phyloP scores from a whole-genome alignment of 306 rosid species.

The Citrullus amarus region DNA sequence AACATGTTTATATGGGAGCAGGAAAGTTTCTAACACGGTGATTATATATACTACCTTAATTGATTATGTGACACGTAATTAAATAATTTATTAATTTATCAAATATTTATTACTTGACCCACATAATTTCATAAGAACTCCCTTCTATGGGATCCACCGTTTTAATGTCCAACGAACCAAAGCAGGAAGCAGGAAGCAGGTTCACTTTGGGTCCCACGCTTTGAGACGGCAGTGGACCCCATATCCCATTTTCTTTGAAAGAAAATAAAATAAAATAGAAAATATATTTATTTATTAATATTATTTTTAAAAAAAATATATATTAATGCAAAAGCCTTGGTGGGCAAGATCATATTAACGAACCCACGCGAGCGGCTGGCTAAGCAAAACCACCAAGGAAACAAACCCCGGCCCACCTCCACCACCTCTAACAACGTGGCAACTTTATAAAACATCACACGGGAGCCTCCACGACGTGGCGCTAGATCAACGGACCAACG shows the following conservation, averaged over 20 bases:
- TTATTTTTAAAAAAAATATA: not conserved
- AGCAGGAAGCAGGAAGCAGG: not conserved
- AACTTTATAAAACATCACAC: not conserved
- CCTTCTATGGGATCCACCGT: no score
- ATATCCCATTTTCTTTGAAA: not conserved
- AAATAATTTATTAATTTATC: no score
- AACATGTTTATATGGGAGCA: no score
- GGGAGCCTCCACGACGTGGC: not conserved
- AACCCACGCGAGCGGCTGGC: constrained; percentile 8
- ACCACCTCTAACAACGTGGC: not conserved
- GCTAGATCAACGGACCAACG: not conserved
- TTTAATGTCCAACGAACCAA: not conserved
- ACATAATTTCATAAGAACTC: no score
- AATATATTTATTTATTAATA: no score
- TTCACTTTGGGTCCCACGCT: not conserved
- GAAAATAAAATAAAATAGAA: not conserved
- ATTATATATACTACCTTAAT: no score
- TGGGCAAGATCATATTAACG: constrained; percentile 7
- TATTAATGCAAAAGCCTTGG: not conserved
- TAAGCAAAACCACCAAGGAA: not conserved
- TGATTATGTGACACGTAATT: no score
- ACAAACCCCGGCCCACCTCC: not conserved
- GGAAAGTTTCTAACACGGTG: no score
- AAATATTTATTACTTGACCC: no score
- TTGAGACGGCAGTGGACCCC: not conserved